Evolutionary conservation across 1,284 basidiomycete species (phyloP), one percentile per base, ranked within the genome.

Genomic region (Naganishia liquefaciens): DNA sequence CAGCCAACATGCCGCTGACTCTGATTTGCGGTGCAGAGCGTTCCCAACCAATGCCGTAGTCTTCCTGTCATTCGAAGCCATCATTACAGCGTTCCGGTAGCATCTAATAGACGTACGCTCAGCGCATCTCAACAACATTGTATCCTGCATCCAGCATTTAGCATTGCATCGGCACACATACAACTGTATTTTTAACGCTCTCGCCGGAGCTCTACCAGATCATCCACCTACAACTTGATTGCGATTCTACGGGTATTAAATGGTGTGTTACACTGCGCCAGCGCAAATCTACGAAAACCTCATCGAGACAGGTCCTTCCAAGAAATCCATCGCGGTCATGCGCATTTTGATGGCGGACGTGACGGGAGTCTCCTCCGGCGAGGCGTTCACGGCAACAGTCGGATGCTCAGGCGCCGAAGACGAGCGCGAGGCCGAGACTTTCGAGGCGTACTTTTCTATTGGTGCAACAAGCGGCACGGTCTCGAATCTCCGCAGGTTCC

Each of bases 1-100:
- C 11, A 39, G 28, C 54, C 60, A 27, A 65, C 46, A 19, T 46
- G 17, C 30, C 17, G 49, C 21, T 62, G 30, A 27, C 39, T 19
- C 30, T 43, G 55, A 25, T 43, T 43, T 25, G 43, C 54, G 25
- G 17, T 28, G 25, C 54, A 75, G 73, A 52, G 74, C 74, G 28
- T 69, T 73, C 27, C 74, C 76, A 70, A 75, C 78, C 17, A 80
- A 80, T 62, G 80, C 80, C 75, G 79, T 80, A 27, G 74, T 77
- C 44, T 79, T 79, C 68, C 63, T 78, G 51, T 75, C 76, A 0
- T 79, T 78, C 62, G 78, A 79, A 65, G 75, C 75, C 19, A 73
- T 75, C 62, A 76, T 77, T 3, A 68, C 71, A 21, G 72, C 70
- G 1, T 62, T 58, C 37, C 64, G 64, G 15, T 66, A 39, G 60